Conservation (phyloP, 148 eudicot species). For the Rhododendron williamsianum region DNA sequence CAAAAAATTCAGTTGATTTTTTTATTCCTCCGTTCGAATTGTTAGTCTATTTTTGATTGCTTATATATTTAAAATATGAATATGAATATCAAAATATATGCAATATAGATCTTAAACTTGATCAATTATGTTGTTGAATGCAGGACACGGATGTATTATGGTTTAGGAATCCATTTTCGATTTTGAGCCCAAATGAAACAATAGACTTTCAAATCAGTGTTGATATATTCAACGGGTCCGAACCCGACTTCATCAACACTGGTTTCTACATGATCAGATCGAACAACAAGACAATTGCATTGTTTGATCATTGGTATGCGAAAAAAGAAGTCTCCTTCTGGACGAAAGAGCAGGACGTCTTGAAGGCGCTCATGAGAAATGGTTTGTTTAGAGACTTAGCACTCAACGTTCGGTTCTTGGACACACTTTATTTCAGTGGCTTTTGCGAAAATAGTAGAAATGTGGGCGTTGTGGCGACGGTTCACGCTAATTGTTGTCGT, state of each 20-base stretch:
- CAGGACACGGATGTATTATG: conserved; percentile 72
- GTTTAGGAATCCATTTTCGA: conserved; percentile 58
- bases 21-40: too few species aligned
- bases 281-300: conserved; percentile 46
- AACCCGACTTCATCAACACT: conserved; percentile 47
- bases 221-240: conserved; percentile 30
- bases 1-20: too few species aligned
- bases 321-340: conserved; percentile 39
- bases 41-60: too few species aligned
- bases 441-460: conserved; percentile 54
- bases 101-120: too few species aligned
- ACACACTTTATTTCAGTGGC: conserved; percentile 58
- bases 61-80: too few species aligned
- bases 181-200: conserved; percentile 21
- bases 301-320: conserved; percentile 56
- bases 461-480: conserved; percentile 40
- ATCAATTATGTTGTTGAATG: too few species aligned
- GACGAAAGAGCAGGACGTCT: conserved; percentile 72
- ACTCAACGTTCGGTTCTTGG: conserved; percentile 34
- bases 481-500: conserved; percentile 80
- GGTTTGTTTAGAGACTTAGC: conserved; percentile 20
- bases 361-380: conserved; percentile 28
- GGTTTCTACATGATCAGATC: conserved; percentile 72
- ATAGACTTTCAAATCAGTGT: conserved; percentile 51
- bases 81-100: too few species aligned